phyloP scores from a whole-genome alignment of 2,329 filamentous ascomycete species.

The Colletotrichum tofieldiae region DNA sequence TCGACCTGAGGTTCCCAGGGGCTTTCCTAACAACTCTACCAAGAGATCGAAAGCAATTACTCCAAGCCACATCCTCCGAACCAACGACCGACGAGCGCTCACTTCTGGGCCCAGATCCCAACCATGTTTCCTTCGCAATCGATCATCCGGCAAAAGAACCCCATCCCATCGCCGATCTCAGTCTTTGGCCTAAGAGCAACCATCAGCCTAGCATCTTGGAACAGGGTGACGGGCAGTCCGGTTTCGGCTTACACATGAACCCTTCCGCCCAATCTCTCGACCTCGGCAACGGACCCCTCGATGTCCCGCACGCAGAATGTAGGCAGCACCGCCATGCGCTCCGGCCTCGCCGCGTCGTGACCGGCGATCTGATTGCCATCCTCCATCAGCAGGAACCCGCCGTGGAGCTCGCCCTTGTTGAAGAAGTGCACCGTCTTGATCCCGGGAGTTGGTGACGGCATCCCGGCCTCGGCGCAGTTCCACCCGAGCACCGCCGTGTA shows the following conservation, averaged over 20 bases:
- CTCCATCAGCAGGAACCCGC: slow-evolving; percentile 54
- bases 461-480: slow-evolving; percentile 48
- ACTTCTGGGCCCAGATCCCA: slow-evolving; percentile 53
- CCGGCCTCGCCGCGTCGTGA: slow-evolving; percentile 46
- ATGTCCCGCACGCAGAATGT: slow-evolving; percentile 54
- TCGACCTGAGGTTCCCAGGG: not conserved
- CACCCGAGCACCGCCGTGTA: slow-evolving; percentile 55
- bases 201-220: not conserved
- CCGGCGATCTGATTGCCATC: slow-evolving; percentile 50
- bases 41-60: not conserved
- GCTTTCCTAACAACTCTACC: not conserved
- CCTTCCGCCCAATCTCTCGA: slow-evolving; percentile 51
- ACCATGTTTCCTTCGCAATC: slow-evolving; percentile 58
- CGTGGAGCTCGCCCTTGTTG: slow-evolving; percentile 52
- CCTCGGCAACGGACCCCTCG: slow-evolving; percentile 50
- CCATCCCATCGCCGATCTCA: slow-evolving; percentile 53
- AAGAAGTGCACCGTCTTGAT: slow-evolving; percentile 54
- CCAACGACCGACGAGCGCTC: slow-evolving; percentile 20
- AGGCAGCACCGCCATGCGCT: slow-evolving; percentile 51
- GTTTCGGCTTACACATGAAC: slow-evolving; percentile 52
- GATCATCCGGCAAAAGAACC: slow-evolving; percentile 54
- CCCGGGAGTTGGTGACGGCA: slow-evolving; percentile 45
- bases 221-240: not conserved
- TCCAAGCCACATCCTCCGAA: not conserved
- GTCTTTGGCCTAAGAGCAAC: slow-evolving; percentile 54